Conservation (phyloP, 257 asterid genomes). For the Gentiana straminea region DNA sequence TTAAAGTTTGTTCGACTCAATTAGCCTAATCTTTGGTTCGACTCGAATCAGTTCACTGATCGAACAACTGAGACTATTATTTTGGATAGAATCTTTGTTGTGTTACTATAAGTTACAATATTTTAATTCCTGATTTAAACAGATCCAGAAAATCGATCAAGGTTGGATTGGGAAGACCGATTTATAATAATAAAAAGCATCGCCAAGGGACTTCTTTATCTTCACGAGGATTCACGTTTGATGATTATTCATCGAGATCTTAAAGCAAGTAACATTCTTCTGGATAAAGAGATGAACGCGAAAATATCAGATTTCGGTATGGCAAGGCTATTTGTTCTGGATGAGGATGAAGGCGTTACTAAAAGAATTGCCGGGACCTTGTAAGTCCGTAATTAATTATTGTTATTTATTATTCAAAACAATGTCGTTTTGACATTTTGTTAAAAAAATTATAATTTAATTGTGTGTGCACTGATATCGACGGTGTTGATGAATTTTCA, state of each 20-base stretch:
- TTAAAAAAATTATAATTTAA: neutral
- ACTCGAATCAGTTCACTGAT: too few species aligned
- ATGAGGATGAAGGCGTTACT: conserved; percentile 3
- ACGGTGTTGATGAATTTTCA: neutral
- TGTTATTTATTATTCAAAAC: neutral
- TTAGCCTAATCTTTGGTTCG: too few species aligned
- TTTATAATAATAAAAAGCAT: conserved; percentile 1
- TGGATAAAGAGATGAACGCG: conserved; percentile 11
- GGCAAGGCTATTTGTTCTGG: conserved; percentile 3
- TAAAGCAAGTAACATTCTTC: conserved; percentile 7
- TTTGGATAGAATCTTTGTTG: too few species aligned
- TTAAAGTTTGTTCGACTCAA: too few species aligned
- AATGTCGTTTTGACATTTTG: too few species aligned
- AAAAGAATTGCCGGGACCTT: conserved; percentile 1
- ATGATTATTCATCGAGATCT: conserved; percentile 10
- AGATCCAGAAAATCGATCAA: neutral
- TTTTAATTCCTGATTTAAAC: neutral
- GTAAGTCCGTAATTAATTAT: neutral
- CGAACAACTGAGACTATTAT: too few species aligned
- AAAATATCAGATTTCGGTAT: conserved; percentile 13
- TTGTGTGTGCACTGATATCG: too few species aligned
- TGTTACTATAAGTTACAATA: too few species aligned
- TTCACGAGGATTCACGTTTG: conserved; percentile 4
- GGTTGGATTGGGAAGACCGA: conserved; percentile 1
- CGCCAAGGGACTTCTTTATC: conserved; percentile 4